These are phyloP conservation scores for Vitellaria paradoxa DNA, from an alignment of 179 eudicot genomes.

Conservation along the genomic window DNA sequence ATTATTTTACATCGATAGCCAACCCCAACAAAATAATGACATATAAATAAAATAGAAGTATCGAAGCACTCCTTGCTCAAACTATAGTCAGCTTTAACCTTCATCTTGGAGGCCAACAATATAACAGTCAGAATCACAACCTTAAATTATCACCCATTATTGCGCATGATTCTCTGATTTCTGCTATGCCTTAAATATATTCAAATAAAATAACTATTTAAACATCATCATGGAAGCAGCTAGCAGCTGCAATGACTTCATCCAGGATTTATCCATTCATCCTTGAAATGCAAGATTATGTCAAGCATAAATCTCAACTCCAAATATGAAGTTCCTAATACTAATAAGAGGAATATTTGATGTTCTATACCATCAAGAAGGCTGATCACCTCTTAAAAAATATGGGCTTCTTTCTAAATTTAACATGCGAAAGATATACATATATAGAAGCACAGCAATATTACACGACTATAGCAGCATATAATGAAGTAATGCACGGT, in stretches of 20 bases:
- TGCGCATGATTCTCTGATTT: neutral
- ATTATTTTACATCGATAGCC: neutral
- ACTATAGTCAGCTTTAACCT: neutral
- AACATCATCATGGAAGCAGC: neutral
- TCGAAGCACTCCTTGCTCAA: constrained; percentile 5
- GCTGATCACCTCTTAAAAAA: neutral
- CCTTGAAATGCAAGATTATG: neutral
- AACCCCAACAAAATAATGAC: neutral
- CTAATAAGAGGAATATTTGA: neutral
- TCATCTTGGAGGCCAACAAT: constrained; percentile 7
- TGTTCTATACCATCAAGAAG: neutral
- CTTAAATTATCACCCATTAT: neutral
- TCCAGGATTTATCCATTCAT: neutral
- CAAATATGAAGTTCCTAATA: neutral
- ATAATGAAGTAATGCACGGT: neutral
- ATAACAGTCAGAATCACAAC: neutral
- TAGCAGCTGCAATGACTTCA: neutral
- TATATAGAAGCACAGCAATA: neutral
- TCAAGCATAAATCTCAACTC: neutral
- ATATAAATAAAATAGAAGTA: neutral
- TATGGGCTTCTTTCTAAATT: neutral
- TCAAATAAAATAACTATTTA: neutral
- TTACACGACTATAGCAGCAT: neutral
- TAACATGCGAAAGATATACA: neutral
- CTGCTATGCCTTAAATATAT: too few species aligned